These are phyloP conservation scores for Cercospora sp. DNA, from an alignment of 2,329 filamentous ascomycete species.

Conservation along the genomic window DNA sequence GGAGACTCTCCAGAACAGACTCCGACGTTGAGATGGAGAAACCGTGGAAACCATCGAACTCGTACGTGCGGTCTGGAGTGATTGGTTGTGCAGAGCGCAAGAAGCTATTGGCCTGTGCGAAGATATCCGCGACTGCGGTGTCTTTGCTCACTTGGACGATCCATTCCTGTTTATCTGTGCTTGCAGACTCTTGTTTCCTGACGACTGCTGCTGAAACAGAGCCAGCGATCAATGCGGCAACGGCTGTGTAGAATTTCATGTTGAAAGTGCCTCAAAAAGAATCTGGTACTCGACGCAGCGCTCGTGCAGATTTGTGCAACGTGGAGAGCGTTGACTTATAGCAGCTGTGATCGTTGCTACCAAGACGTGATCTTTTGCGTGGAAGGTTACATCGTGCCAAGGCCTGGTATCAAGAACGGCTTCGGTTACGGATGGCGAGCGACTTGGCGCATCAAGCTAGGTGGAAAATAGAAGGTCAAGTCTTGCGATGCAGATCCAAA, in stretches of 20 bases:
- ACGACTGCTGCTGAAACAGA: conserved; percentile 23
- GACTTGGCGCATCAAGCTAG: conserved; percentile 6
- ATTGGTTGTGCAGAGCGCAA: conserved; percentile 13
- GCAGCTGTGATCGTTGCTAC: not conserved
- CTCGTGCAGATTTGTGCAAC: not conserved
- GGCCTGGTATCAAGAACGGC: not conserved
- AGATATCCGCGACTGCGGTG: conserved; percentile 17
- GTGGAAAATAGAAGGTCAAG: conserved; percentile 1
- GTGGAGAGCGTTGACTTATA: not conserved
- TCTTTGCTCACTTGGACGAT: conserved; percentile 26
- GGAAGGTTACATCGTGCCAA: not conserved
- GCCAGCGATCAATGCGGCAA: conserved; percentile 21
- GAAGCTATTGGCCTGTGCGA: conserved; percentile 12
- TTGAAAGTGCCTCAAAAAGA: not conserved
- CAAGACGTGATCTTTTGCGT: not conserved
- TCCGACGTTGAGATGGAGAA: conserved; percentile 39
- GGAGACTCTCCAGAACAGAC: conserved; percentile 35
- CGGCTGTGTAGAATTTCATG: conserved; percentile 21
- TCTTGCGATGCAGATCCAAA: not conserved
- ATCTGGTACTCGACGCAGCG: not conserved
- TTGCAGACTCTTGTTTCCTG: conserved; percentile 13
- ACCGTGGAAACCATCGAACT: conserved; percentile 43
- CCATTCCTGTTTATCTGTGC: conserved; percentile 23
- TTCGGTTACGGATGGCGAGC: conserved; percentile 1
- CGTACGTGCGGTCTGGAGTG: conserved; percentile 37